These are phyloP conservation scores for Rhodotorula sp. DNA, from an alignment of 1,284 basidiomycete genomes.

Conservation along the genomic window DNA sequence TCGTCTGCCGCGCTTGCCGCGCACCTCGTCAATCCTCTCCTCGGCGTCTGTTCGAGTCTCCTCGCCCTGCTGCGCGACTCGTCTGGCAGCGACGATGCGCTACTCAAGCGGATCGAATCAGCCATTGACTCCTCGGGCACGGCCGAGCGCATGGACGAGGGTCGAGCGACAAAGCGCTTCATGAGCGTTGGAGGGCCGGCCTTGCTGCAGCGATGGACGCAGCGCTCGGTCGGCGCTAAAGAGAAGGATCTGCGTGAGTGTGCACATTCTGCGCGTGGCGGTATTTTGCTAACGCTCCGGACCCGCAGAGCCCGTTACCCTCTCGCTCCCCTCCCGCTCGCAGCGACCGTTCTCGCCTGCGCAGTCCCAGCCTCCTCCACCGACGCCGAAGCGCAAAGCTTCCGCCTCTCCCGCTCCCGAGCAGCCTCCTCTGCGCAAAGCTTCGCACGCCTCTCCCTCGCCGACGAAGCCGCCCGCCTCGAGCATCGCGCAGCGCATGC, in stretches of 20 bases:
- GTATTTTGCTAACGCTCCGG: no score
- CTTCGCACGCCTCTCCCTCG: neutral
- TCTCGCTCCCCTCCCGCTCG: constrained; percentile 9
- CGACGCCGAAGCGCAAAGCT: neutral
- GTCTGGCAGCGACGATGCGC: neutral
- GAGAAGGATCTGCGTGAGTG: constrained; percentile 9
- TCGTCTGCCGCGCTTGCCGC: constrained; percentile 15
- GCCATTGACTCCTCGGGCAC: constrained; percentile 20
- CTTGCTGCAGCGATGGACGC: constrained; percentile 19
- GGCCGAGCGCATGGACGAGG: constrained; percentile 16
- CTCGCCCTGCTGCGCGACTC: constrained; percentile 14
- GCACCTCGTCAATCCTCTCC: constrained; percentile 25
- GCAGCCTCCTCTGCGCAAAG: neutral
- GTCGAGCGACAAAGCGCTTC: constrained; percentile 7
- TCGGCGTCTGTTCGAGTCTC: constrained; percentile 14
- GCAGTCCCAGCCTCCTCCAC: neutral
- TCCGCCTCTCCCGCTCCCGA: neutral
- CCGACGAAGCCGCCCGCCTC: neutral
- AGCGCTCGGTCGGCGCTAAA: neutral
- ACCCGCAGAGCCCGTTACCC: constrained; percentile 10
- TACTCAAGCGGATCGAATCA: constrained; percentile 2
- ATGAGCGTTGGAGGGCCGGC: constrained; percentile 13
- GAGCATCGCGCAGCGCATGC: constrained; percentile 16
- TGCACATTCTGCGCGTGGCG: no score
- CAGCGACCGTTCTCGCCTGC: neutral